A percentile compares a stretch with the other conserved stretches of the same genome.
Evolutionary conservation across 768 basidiomycete genomes (phyloP).

Genomic region (Suillus clintonianus): DNA sequence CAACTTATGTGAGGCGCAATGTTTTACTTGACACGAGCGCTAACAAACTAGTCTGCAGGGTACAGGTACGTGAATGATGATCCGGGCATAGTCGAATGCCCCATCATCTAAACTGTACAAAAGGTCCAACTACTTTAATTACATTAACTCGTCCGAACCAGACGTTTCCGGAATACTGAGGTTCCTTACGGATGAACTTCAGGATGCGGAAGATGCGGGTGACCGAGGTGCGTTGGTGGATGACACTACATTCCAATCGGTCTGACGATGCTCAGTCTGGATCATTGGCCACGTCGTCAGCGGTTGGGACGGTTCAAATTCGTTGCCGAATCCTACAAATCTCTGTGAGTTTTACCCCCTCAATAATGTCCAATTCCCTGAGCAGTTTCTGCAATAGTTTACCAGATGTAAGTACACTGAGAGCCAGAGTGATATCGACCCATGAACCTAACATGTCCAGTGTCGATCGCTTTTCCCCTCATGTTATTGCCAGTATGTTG

Average conservation of each 20-base stretch:
- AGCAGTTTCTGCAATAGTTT: slow-evolving; percentile 32
- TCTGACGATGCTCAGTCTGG: slow-evolving; percentile 40
- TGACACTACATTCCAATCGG: background rate
- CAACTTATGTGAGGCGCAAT: slow-evolving; percentile 59
- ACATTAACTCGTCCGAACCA: slow-evolving; percentile 68
- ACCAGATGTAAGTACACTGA: slow-evolving; percentile 44
- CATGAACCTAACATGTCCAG: slow-evolving; percentile 32
- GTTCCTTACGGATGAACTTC: slow-evolving; percentile 76
- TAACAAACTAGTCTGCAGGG: slow-evolving; percentile 22
- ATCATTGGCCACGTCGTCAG: slow-evolving; percentile 57
- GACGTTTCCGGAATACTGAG: slow-evolving; percentile 77
- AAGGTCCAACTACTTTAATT: slow-evolving; percentile 74
- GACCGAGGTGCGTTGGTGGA: slow-evolving; percentile 55
- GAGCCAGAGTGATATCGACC: background rate
- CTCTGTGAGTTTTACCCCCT: slow-evolving; percentile 51
- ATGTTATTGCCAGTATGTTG: slow-evolving; percentile 72
- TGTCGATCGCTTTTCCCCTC: slow-evolving; percentile 76
- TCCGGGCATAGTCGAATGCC: slow-evolving; percentile 3
- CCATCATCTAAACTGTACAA: slow-evolving; percentile 5
- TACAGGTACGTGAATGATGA: slow-evolving; percentile 24
- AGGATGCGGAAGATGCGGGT: slow-evolving; percentile 75
- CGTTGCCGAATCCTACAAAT: slow-evolving; percentile 64
- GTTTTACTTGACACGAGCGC: background rate
- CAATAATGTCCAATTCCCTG: background rate
- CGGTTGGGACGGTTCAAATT: slow-evolving; percentile 75